Percentiles rank a stretch among this genome's conserved stretches.
Evolutionary conservation across 257 asterid species (phyloP).

Genomic region (Asclepias syriaca): DNA sequence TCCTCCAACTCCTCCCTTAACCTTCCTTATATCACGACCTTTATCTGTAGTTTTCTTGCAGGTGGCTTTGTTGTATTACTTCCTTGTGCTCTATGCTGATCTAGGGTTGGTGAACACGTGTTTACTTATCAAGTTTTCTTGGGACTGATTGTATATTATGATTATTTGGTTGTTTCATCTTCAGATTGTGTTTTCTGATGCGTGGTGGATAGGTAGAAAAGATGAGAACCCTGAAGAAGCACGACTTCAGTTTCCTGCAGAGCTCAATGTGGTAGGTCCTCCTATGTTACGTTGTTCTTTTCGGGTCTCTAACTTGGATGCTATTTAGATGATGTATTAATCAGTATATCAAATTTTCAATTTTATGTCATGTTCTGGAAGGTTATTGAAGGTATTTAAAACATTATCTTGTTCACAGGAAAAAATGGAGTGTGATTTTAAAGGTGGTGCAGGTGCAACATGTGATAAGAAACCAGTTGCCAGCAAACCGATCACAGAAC

Average conservation of each 20-base stretch:
- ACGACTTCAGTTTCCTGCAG: constrained; percentile 64
- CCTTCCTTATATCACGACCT: not conserved
- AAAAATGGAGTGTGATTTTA: constrained; percentile 54
- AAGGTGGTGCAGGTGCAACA: constrained; percentile 73
- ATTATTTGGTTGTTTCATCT: constrained; percentile 17
- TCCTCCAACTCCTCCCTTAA: not conserved
- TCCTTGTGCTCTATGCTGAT: not conserved
- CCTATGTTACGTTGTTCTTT: constrained; percentile 12
- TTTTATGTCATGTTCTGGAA: not conserved
- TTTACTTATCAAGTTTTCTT: not conserved
- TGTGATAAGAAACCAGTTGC: constrained; percentile 25
- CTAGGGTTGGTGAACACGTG: not conserved
- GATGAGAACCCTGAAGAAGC: constrained; percentile 84
- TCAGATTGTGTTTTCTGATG: constrained; percentile 89
- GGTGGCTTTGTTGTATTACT: not conserved
- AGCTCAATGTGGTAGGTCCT: constrained; percentile 52
- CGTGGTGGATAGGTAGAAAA: constrained; percentile 93
- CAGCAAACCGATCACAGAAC: constrained; percentile 29
- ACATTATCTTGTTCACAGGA: constrained; percentile 29
- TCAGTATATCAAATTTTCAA: not conserved
- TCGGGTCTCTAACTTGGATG: not conserved
- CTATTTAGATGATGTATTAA: not conserved
- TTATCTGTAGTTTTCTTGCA: not conserved
- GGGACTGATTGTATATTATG: constrained; percentile 8
- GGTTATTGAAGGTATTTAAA: not conserved